Evolutionary conservation across 257 asterid species (phyloP), one percentile per base, ranked within the genome.

Genomic region (Oldenlandia corymbosa): DNA sequence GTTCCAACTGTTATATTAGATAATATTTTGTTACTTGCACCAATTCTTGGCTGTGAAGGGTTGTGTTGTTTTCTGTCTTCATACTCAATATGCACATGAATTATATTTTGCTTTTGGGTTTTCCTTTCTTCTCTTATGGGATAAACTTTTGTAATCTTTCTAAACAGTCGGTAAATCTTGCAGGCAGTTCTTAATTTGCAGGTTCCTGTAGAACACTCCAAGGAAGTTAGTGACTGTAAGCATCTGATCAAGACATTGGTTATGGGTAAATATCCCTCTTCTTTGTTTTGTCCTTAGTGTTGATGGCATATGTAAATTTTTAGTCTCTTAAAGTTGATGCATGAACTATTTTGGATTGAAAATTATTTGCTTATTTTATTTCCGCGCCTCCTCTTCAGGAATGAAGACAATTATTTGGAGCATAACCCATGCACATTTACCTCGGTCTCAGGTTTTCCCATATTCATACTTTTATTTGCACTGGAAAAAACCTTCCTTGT

Each of bases 391-490:
- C 51, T 50, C 11, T 69, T 70, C 76, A 93, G 99, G 99, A 76
- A 93, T 93, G 99, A 93, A 90, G 86, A 93, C 99, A 61, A 93
- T 93, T 49, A 81, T 89, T 68, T 93, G 97, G 99, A 90, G 99
- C 81, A 93, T 93, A 73, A 93, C 97, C 64, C 97, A 93, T 80
- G 90, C 97, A 62, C 99, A 93, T 77, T 66, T 85, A 56, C 99
- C 99, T 41, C 86, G 99, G 64, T 85, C 97, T 50, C 99, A 93
- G 96, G 99, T 90, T 71, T 73, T 72, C 46, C 59, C 37, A n/a
- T 16, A 46, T 47, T 58, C 52, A 56, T 50, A 36, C 21, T 46
- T 41, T 45, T 48, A 36, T 30, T 39, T 58, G 28, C 34, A 31
- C 61, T 66, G 58, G 60, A 10, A 46, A 45, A 63, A 58, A 46